Conservation (phyloP, 2,329 filamentous ascomycete genomes). For the Cladophialophora immunda region DNA sequence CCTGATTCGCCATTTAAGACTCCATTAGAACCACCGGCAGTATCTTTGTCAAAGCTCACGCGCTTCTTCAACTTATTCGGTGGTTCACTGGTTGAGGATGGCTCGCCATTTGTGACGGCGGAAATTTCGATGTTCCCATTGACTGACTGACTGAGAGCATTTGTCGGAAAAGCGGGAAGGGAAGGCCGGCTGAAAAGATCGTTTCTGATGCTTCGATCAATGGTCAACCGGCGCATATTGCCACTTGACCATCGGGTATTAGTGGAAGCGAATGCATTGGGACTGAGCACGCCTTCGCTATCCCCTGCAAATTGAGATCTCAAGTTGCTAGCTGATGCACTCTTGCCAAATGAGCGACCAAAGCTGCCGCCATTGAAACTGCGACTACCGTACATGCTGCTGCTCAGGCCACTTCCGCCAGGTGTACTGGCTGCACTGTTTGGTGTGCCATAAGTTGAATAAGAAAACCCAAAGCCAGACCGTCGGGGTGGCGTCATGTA, state of each 20-base stretch:
- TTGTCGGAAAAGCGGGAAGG: constrained; percentile 45
- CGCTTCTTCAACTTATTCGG: constrained; percentile 72
- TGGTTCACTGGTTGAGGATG: constrained; percentile 41
- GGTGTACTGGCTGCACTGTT: constrained; percentile 75
- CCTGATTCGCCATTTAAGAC: constrained; percentile 51
- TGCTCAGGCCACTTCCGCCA: constrained; percentile 54
- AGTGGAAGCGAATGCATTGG: constrained; percentile 81
- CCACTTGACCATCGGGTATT: constrained; percentile 70
- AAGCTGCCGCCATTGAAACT: constrained; percentile 64
- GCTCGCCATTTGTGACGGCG: constrained; percentile 51
- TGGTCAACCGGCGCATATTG: constrained; percentile 88
- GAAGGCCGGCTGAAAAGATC: constrained; percentile 62
- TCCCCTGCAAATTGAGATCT: constrained; percentile 79
- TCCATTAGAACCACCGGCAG: constrained; percentile 53
- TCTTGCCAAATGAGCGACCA: constrained; percentile 80
- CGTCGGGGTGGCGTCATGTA: constrained; percentile 85
- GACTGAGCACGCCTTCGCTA: constrained; percentile 80
- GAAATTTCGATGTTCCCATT: constrained; percentile 34
- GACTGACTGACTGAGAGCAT: constrained; percentile 44
- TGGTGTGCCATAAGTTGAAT: constrained; percentile 89
- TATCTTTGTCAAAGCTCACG: constrained; percentile 86
- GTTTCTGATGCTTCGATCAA: constrained; percentile 83
- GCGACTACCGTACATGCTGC: constrained; percentile 48
- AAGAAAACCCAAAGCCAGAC: constrained; percentile 85
- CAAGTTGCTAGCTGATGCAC: constrained; percentile 85